phyloP scores from a whole-genome alignment of 345 rosid species.

The Populus euphratica region DNA sequence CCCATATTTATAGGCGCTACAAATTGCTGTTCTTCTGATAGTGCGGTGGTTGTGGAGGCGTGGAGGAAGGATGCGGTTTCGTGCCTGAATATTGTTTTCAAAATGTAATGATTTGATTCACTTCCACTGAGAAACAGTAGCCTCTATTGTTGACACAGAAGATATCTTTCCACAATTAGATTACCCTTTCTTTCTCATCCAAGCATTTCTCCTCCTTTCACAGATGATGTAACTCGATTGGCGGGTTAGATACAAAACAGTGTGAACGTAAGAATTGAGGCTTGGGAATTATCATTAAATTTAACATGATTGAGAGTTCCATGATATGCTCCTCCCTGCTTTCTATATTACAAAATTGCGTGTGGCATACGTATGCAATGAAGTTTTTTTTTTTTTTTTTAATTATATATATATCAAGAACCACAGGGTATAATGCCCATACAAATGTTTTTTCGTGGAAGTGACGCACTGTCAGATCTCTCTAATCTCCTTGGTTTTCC shows the following conservation, averaged over 20 bases:
- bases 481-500: no score
- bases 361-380: not conserved
- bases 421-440: no score
- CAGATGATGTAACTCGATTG: not conserved
- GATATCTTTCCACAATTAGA: not conserved
- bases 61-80: conserved; percentile 16
- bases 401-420: no score
- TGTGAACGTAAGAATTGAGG: not conserved
- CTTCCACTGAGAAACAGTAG: not conserved
- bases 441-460: no score
- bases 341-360: not conserved
- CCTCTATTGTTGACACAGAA: not conserved
- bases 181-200: not conserved
- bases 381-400: no score
- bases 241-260: not conserved
- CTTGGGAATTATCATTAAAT: not conserved
- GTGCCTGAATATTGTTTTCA: not conserved
- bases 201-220: not conserved
- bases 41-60: conserved; percentile 46
- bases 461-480: no score
- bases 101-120: conserved; percentile 22
- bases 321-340: not conserved
- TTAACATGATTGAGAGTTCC: no score
- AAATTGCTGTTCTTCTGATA: not conserved
- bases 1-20: not conserved